phyloP scores from a whole-genome alignment of 2,329 filamentous ascomycete genomes.

The Calonectria montana region DNA sequence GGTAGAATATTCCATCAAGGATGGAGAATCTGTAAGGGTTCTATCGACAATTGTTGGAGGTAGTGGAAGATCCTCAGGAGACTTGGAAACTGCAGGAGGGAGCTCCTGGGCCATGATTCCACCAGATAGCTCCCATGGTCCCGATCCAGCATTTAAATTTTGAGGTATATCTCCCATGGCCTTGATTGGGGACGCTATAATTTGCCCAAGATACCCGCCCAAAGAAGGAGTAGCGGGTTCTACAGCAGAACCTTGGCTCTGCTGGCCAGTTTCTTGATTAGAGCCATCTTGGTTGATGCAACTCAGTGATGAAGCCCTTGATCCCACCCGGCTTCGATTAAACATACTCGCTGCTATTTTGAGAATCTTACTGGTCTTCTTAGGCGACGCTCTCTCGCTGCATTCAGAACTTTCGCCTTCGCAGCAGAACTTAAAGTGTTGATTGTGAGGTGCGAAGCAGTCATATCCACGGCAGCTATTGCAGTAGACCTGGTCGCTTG shows the following conservation, averaged over 20 bases:
- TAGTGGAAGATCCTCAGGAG: background rate
- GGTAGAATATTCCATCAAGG: background rate
- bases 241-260: no score
- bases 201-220: background rate
- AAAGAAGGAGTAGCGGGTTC: background rate
- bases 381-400: background rate
- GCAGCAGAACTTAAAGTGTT: background rate
- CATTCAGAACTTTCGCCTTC: background rate
- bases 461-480: background rate
- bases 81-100: background rate
- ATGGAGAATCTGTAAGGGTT: background rate
- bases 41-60: background rate
- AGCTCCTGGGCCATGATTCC: background rate
- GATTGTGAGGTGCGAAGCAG: background rate
- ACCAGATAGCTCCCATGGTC: background rate
- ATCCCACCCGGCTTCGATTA: background rate
- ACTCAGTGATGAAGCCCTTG: background rate
- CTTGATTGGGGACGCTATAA: background rate
- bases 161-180: background rate
- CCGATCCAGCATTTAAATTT: no score
- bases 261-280: background rate
- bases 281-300: background rate
- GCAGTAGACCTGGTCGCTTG: background rate
- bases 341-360: background rate
- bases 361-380: background rate